These are phyloP conservation scores for Colletotrichum nymphaeae DNA, from an alignment of 2,329 filamentous ascomycete species.

Conservation along the genomic window DNA sequence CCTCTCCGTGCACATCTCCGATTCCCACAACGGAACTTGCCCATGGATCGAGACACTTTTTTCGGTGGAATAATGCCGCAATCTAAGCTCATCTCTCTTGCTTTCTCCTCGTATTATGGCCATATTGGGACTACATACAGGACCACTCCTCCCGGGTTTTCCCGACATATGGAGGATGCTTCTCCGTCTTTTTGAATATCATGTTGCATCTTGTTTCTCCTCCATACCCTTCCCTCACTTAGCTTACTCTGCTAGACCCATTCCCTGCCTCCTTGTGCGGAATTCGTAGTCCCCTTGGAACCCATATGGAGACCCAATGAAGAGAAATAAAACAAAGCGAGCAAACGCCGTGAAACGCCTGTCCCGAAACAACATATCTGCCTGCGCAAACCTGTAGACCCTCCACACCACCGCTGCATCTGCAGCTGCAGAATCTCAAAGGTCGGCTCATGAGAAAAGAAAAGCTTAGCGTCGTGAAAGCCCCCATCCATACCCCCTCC, in stretches of 20 bases:
- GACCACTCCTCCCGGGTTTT: conserved; percentile 19
- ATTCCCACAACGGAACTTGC: conserved; percentile 33
- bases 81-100: conserved; percentile 3
- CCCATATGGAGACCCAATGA: not conserved
- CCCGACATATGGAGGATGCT: conserved; percentile 9
- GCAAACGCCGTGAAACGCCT: conserved; percentile 10
- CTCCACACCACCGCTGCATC: conserved; percentile 1
- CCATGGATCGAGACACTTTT: not conserved
- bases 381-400: not conserved
- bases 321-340: not conserved
- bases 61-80: conserved; percentile 28
- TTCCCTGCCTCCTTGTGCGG: not conserved
- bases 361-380: conserved; percentile 16
- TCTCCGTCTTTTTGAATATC: not conserved
- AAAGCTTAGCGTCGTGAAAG: conserved; percentile 24
- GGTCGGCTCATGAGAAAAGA: conserved; percentile 7
- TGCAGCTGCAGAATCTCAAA: conserved; percentile 21
- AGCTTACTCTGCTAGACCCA: not conserved
- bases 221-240: not conserved
- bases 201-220: not conserved
- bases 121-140: conserved; percentile 17
- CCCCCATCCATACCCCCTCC: not conserved
- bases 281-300: not conserved
- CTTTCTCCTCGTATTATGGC: conserved; percentile 21
- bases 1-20: not conserved